Percentiles rank a stretch among this genome's conserved stretches.
Conservation (phyloP, 768 basidiomycete species). For the Chlorophyllum brunneum region DNA sequence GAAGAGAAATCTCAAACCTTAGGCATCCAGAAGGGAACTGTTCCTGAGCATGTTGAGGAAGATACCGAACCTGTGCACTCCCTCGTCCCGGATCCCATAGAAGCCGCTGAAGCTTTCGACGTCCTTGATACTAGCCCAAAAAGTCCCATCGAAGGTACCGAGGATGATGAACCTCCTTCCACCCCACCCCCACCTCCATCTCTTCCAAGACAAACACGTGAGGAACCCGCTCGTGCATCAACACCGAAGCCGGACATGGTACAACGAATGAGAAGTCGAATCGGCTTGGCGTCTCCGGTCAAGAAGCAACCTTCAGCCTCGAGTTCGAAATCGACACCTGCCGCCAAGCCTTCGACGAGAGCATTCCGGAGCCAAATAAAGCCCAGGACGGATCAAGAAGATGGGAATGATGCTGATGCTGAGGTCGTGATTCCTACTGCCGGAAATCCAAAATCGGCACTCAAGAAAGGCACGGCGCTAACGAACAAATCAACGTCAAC, state of each 20-base stretch:
- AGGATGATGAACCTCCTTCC: slow-evolving; percentile 12
- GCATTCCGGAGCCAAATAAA: slow-evolving; percentile 15
- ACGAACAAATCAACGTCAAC: not conserved
- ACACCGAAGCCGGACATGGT: slow-evolving; percentile 25
- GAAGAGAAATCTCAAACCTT: not conserved
- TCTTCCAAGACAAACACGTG: not conserved
- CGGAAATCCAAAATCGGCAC: not conserved
- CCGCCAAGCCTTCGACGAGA: slow-evolving; percentile 4
- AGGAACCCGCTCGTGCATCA: not conserved
- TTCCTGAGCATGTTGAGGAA: not conserved
- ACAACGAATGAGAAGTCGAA: slow-evolving; percentile 40
- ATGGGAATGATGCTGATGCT: not conserved
- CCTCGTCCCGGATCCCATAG: slow-evolving; percentile 37
- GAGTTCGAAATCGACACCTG: not conserved
- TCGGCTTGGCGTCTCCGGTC: slow-evolving; percentile 20
- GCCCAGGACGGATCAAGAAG: not conserved
- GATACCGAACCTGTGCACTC: not conserved
- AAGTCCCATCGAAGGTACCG: slow-evolving; percentile 19
- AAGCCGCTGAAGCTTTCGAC: slow-evolving; percentile 34
- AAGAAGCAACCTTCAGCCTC: not conserved
- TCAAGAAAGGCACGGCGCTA: not conserved
- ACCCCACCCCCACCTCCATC: slow-evolving; percentile 18
- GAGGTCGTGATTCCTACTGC: not conserved
- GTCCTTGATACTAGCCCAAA: slow-evolving; percentile 14
- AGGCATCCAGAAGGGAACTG: not conserved